Evolutionary conservation across 2,329 filamentous ascomycete species (phyloP).

Genomic region (Diaporthe citriasiana): DNA sequence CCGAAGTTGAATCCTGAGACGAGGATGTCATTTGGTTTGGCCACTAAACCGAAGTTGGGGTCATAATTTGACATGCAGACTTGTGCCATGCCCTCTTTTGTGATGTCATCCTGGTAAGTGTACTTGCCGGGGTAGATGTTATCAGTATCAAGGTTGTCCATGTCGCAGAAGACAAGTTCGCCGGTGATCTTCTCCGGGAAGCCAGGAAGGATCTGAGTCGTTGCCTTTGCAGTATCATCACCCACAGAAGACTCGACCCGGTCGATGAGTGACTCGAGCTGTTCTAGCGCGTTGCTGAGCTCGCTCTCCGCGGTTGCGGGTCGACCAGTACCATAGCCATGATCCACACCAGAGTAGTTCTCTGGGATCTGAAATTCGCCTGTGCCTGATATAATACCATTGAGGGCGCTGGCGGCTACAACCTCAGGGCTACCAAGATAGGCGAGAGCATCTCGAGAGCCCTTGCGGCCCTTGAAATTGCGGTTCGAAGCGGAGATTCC

Average conservation of each 20-base stretch:
- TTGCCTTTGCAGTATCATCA: constrained; percentile 40
- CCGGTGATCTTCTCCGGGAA: constrained; percentile 88
- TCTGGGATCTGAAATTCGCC: constrained; percentile 83
- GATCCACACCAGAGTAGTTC: constrained; percentile 74
- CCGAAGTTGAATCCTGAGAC: constrained; percentile 93
- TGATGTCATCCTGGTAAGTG: constrained; percentile 90
- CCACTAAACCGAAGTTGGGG: constrained; percentile 72
- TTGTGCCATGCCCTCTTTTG: constrained; percentile 67
- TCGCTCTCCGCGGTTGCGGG: constrained; percentile 76
- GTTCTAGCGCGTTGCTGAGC: constrained; percentile 77
- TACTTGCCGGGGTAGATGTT: constrained; percentile 91
- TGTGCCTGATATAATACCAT: constrained; percentile 80
- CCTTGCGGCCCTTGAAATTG: constrained; percentile 95
- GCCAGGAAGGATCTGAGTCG: constrained; percentile 65
- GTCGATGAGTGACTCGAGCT: constrained; percentile 75
- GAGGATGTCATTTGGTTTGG: constrained; percentile 81
- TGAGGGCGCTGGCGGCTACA: constrained; percentile 88
- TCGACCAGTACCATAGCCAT: constrained; percentile 80
- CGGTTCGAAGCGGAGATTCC: constrained; percentile 88
- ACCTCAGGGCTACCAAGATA: constrained; percentile 93
- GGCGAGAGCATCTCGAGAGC: constrained; percentile 81
- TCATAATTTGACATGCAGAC: constrained; percentile 98
- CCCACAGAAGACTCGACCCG: constrained; percentile 52
- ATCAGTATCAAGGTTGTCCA: constrained; percentile 89
- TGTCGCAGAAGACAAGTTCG: constrained; percentile 90